Conservation (phyloP, 2,329 filamentous ascomycete species). For the Pseudopyricularia cyperi region DNA sequence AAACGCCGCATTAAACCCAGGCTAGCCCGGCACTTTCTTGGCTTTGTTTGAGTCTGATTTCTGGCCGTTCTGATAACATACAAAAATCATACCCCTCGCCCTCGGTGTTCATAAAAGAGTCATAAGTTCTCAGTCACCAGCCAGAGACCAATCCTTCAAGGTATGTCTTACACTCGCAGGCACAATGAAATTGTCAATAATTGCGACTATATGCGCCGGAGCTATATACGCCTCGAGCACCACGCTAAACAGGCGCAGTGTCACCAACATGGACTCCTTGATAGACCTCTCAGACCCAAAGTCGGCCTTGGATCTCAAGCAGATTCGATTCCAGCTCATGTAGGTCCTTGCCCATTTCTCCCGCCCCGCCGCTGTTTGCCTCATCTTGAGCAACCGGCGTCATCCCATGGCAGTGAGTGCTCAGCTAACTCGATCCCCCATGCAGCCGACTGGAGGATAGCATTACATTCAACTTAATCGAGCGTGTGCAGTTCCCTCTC, state of each 20-base stretch:
- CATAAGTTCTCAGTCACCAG: background rate
- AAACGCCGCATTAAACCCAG: no score
- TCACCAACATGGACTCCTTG: conserved; percentile 62
- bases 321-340: conserved; percentile 93
- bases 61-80: background rate
- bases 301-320: conserved; percentile 75
- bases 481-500: conserved; percentile 92
- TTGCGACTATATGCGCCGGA: background rate
- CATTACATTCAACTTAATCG: conserved; percentile 93
- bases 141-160: background rate
- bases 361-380: background rate
- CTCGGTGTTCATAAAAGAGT: background rate
- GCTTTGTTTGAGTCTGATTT: background rate
- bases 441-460: conserved; percentile 87
- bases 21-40: background rate
- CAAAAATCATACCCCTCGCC: background rate
- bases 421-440: conserved; percentile 3
- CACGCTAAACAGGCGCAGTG: background rate
- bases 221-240: background rate
- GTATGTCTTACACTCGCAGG: background rate
- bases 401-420: background rate
- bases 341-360: conserved; percentile 20
- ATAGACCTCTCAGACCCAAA: conserved; percentile 78
- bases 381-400: background rate
- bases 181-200: background rate